These are phyloP conservation scores for Sporothrix phasma DNA, from an alignment of 2,329 filamentous ascomycete genomes.

Conservation along the genomic window DNA sequence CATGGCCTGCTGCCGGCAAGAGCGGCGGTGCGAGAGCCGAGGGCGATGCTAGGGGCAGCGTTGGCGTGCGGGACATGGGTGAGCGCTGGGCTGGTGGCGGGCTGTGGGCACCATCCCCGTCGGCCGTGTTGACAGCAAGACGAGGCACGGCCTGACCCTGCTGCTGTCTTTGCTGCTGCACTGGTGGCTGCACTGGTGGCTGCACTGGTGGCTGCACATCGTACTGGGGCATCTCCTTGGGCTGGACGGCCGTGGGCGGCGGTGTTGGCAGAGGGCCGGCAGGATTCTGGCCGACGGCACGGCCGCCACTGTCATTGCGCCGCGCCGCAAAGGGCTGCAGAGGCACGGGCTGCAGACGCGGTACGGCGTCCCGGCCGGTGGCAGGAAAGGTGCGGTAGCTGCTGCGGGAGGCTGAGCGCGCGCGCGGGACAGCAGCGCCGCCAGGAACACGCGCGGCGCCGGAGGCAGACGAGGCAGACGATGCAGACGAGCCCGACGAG, in stretches of 20 bases:
- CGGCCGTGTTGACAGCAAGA: background rate
- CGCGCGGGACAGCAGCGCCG: background rate
- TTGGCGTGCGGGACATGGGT: background rate
- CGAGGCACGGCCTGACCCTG: background rate
- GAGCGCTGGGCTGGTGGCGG: background rate
- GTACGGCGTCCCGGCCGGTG: background rate
- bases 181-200: background rate
- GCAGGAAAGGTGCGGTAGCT: conserved; percentile 15
- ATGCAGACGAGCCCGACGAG: background rate
- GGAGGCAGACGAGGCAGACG: background rate
- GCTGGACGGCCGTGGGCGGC: background rate
- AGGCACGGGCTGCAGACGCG: background rate
- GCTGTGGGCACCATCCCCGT: background rate
- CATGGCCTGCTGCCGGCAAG: background rate
- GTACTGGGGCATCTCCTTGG: background rate
- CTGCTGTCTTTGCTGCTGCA: background rate
- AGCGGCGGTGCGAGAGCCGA: background rate
- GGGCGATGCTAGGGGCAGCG: background rate
- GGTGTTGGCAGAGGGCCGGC: background rate
- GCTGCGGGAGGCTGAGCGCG: background rate
- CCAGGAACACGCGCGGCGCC: too few relatives aligned
- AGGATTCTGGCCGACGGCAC: background rate
- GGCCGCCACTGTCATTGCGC: background rate
- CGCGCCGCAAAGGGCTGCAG: background rate
- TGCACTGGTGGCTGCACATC: background rate